Conservation (phyloP, 495 filamentous ascomycete genomes). For the Talaromyces nanjingensis region DNA sequence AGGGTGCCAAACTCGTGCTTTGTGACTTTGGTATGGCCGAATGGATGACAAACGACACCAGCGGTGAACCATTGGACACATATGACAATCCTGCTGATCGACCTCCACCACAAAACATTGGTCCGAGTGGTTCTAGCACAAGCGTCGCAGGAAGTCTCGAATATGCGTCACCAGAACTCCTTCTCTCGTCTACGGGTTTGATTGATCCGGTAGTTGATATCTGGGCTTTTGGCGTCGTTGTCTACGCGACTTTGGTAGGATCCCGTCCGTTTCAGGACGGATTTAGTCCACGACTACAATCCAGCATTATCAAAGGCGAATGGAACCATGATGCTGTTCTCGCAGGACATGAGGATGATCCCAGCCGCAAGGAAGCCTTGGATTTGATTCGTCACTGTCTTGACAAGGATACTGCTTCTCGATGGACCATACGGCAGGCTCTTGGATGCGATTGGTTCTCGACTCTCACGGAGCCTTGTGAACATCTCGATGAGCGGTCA, state of each 20-base stretch:
- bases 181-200: constrained; percentile 40
- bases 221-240: constrained; percentile 66
- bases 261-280: constrained; percentile 60
- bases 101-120: constrained; percentile 41
- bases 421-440: constrained; percentile 48
- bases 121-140: constrained; percentile 50
- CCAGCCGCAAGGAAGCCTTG: constrained; percentile 35
- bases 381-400: constrained; percentile 47
- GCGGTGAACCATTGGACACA: constrained; percentile 41
- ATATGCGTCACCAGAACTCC: constrained; percentile 58
- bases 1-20: constrained; percentile 51
- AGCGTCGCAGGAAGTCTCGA: constrained; percentile 57
- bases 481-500: constrained; percentile 21
- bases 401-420: constrained; percentile 40
- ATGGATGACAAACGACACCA: constrained; percentile 52
- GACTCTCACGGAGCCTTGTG: constrained; percentile 22
- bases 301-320: constrained; percentile 54
- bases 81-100: constrained; percentile 42
- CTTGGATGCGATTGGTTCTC: constrained; percentile 51
- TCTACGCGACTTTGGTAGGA: constrained; percentile 58
- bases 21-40: constrained; percentile 76
- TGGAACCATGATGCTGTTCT: constrained; percentile 53
- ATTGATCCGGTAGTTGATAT: constrained; percentile 56
- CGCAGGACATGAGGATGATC: constrained; percentile 20
- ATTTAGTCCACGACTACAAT: constrained; percentile 51